Base-by-base conservation (phyloP, 768 basidiomycete genomes). In the Xerocomus spinulosus region DNA sequence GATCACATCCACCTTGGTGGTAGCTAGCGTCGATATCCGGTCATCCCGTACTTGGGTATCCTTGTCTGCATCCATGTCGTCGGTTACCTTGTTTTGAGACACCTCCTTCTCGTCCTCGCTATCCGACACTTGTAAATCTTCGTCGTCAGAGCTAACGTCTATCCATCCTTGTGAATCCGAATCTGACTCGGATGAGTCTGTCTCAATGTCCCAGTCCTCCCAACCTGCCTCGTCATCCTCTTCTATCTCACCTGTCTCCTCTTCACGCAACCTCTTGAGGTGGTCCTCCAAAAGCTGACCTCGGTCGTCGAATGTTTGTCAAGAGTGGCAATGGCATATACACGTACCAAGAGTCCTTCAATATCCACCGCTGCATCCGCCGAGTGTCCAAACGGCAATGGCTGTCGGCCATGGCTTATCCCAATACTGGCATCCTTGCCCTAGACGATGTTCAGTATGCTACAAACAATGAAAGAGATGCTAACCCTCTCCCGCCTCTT, bases 401-500 rank as follows among this genome's bases (percentile, higher is more conserved):
- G 84, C 58, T 83, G 80, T 25, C 62, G 70, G 25, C 83, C 87
- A 34, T 66, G 68, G n/a, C 74, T 71, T 34, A 87, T 66, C 21
- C 82, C 83, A 75, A 95, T 91, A 37, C 77, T 82, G 10, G 91
- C 94, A 25, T 87, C 85, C 75, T 98, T 98, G 38, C 96, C 95
- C 87, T 90, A 53, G 20, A 12, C 37, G 45, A 8, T 23, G 29
- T 44, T 57, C 48, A 55, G 37, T 30, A 20, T 9, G 10, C n/a
- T 7, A 42, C 2, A 10, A 23, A 21, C 17, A 18, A 4, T 41
- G 20, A 20, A 18, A 20, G 12, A 3, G 41, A 48, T 10, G 63
- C 83, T 43, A 53, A 90, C 89, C 57, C 93, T 71, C 62, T 98
- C 95, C 48, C 91, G 74, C 53, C 82, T 75, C 68, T 92, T 95